Evolutionary conservation across 164 flowering plant genomes (phyloP).

Genomic region (Chloranthus sessilifolius): DNA sequence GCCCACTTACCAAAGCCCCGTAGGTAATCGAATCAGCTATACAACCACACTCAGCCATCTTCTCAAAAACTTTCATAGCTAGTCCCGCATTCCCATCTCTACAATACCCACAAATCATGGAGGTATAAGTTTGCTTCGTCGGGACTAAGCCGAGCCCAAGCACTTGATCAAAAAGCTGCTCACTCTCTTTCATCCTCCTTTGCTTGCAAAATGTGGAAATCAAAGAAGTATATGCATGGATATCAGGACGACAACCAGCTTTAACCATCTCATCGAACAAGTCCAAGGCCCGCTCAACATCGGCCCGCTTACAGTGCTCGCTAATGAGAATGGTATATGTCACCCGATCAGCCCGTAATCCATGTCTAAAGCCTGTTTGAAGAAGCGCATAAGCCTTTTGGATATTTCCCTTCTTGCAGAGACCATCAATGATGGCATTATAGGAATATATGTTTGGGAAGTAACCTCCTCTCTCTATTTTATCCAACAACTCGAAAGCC

Average conservation of each 20-base stretch:
- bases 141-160: constrained; percentile 51
- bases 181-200: constrained; percentile 55
- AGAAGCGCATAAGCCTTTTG: constrained; percentile 57
- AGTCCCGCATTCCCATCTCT: constrained; percentile 35
- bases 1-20: constrained; percentile 87
- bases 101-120: constrained; percentile 78
- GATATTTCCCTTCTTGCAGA: constrained; percentile 60
- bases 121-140: constrained; percentile 77
- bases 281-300: constrained; percentile 37
- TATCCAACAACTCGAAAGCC: constrained; percentile 61
- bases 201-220: constrained; percentile 64
- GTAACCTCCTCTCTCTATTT: constrained; percentile 52
- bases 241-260: constrained; percentile 56
- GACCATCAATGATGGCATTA: constrained; percentile 61
- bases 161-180: constrained; percentile 55
- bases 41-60: constrained; percentile 57
- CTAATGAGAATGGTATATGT: constrained; percentile 75
- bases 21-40: constrained; percentile 68
- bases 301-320: constrained; percentile 47
- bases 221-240: constrained; percentile 57
- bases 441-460: constrained; percentile 65
- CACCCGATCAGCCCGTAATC: constrained; percentile 53
- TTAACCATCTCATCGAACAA: constrained; percentile 56
- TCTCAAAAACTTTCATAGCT: constrained; percentile 48
- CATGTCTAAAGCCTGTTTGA: constrained; percentile 24